Conservation (phyloP, 2,329 filamentous ascomycete species). For the Cladosporium phlei region DNA sequence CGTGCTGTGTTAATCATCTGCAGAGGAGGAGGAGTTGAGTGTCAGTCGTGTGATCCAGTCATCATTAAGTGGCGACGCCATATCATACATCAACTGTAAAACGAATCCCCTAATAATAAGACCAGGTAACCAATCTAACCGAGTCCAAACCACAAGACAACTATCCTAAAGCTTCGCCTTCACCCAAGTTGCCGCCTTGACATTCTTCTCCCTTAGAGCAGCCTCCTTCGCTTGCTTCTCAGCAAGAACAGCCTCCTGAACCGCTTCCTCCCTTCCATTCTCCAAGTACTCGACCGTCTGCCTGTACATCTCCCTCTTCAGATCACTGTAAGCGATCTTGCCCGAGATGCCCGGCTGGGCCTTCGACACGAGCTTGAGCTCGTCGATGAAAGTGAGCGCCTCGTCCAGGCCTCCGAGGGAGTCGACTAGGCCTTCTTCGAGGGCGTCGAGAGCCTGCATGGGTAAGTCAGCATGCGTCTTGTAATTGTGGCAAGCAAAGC, state of each 20-base stretch:
- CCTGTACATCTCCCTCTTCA: conserved; percentile 74
- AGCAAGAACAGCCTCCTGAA: conserved; percentile 19
- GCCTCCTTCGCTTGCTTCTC: conserved; percentile 25
- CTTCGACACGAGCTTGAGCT: conserved; percentile 58
- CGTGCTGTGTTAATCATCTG: no score
- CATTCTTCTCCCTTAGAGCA: conserved; percentile 13
- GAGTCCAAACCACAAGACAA: background rate
- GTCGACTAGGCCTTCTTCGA: conserved; percentile 66
- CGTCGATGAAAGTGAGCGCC: conserved; percentile 54
- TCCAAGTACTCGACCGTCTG: conserved; percentile 59
- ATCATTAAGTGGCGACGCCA: no score
- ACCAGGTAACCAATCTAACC: no score
- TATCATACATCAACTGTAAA: no score
- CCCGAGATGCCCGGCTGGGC: conserved; percentile 38
- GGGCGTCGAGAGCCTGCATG: conserved; percentile 52
- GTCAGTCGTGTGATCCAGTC: no score
- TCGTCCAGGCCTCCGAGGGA: conserved; percentile 61
- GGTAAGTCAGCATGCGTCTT: background rate
- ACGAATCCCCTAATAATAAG: no score
- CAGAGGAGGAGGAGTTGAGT: no score
- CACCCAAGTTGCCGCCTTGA: background rate
- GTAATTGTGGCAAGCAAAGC: background rate
- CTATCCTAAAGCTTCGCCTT: conserved; percentile 3
- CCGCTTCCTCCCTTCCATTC: conserved; percentile 36
- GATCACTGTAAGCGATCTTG: conserved; percentile 61